A percentile compares a stretch with the other conserved stretches of the same genome.
phyloP scores from a whole-genome alignment of 2,329 filamentous ascomycete species.

The Ceratocystis smalleyi region DNA sequence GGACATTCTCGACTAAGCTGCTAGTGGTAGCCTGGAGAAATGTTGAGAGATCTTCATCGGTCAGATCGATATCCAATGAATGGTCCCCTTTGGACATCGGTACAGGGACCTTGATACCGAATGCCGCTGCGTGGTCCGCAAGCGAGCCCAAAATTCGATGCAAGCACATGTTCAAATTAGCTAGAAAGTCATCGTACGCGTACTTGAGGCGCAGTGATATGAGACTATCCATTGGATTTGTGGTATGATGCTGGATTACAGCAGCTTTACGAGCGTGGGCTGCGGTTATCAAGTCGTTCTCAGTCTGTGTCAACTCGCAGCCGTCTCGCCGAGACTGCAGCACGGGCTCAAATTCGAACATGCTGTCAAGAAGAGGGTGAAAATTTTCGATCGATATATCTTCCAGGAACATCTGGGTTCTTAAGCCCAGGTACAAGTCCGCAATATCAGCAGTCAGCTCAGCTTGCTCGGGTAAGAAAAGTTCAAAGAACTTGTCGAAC shows the following conservation, averaged over 20 bases:
- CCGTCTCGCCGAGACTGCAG: slow-evolving; percentile 11
- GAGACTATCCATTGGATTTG: slow-evolving; percentile 6
- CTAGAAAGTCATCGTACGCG: slow-evolving; percentile 20
- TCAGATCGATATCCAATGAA: slow-evolving; percentile 10
- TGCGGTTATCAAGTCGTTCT: slow-evolving; percentile 14
- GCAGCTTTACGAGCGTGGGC: slow-evolving; percentile 11
- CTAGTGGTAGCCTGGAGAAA: slow-evolving; percentile 30
- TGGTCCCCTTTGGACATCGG: slow-evolving; percentile 21
- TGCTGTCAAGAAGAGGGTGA: slow-evolving; percentile 12
- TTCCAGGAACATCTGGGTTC: slow-evolving; percentile 16
- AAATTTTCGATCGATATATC: slow-evolving; percentile 8
- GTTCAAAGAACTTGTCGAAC: slow-evolving; percentile 30
- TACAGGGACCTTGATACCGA: slow-evolving; percentile 26
- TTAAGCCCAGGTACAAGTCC: slow-evolving; percentile 13
- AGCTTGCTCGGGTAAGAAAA: slow-evolving; percentile 24
- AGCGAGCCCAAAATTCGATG: slow-evolving; percentile 24
- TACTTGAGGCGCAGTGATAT: background rate
- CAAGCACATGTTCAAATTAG: slow-evolving; percentile 24
- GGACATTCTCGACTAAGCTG: slow-evolving; percentile 27
- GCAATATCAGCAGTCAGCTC: slow-evolving; percentile 16
- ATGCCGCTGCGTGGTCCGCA: slow-evolving; percentile 24
- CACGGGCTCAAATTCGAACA: slow-evolving; percentile 14
- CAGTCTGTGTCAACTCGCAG: slow-evolving; percentile 12
- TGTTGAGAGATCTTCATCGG: slow-evolving; percentile 29
- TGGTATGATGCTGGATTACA: slow-evolving; percentile 12